Evolutionary conservation across 129 eudicot species (phyloP).

Genomic region (Scalesia atractyloides): DNA sequence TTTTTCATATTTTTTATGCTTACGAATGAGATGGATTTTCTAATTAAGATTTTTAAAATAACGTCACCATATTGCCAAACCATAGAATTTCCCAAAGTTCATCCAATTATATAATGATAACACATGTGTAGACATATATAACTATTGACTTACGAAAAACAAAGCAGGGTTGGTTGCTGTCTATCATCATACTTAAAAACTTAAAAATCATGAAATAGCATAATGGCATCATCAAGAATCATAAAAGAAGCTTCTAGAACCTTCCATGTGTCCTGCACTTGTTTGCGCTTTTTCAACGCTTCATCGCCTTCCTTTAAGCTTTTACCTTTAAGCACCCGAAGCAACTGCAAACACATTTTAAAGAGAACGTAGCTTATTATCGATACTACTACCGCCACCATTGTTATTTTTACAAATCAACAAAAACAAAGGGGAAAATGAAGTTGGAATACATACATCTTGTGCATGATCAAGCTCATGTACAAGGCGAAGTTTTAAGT

Average conservation of each 20-base stretch:
- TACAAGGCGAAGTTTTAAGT: constrained; percentile 59
- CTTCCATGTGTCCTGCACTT: constrained; percentile 36
- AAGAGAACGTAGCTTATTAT: background rate
- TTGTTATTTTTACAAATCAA: background rate
- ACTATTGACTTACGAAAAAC: background rate
- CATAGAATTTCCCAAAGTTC: background rate
- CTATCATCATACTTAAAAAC: background rate
- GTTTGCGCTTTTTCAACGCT: constrained; percentile 31
- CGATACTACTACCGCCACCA: too few species aligned
- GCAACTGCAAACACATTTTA: constrained; percentile 41
- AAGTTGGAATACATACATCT: constrained; percentile 48
- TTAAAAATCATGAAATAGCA: constrained; percentile 74
- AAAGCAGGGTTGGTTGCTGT: background rate
- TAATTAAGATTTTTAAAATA: too few species aligned
- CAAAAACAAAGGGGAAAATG: background rate
- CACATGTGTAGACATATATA: background rate
- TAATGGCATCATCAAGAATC: constrained; percentile 75
- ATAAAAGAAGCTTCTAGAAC: constrained; percentile 63
- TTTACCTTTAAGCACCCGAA: constrained; percentile 53
- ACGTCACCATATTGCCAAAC: too few species aligned
- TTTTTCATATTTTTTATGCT: too few species aligned
- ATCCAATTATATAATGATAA: background rate
- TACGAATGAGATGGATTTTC: too few species aligned
- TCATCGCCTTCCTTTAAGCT: constrained; percentile 38
- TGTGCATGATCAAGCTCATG: constrained; percentile 66